Conservation (phyloP, 257 asterid genomes). For the Nicotiana knightiana region DNA sequence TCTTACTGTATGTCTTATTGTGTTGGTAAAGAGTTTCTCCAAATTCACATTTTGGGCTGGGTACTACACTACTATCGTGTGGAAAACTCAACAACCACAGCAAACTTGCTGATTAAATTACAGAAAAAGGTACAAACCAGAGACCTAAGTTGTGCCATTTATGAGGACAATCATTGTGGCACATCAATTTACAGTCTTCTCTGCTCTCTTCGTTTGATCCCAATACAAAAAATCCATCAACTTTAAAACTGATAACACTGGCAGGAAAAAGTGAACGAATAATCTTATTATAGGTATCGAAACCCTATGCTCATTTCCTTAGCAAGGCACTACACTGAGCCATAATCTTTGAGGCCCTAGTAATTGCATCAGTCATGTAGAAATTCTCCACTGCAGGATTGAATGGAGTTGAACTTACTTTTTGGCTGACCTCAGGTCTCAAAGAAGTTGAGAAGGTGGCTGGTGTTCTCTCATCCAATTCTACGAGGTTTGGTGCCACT, state of each 20-base stretch:
- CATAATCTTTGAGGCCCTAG: constrained; percentile 98
- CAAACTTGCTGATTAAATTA: constrained; percentile 18
- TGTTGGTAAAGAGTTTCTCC: neutral
- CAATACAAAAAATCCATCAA: constrained; percentile 15
- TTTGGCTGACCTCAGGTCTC: constrained; percentile 63
- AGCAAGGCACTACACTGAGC: constrained; percentile 81
- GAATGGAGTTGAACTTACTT: constrained; percentile 50
- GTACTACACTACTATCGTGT: neutral
- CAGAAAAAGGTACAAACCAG: constrained; percentile 31
- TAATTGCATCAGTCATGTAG: constrained; percentile 90
- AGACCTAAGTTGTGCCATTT: constrained; percentile 47
- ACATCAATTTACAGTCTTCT: constrained; percentile 10
- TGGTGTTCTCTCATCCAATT: constrained; percentile 70
- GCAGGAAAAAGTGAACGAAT: constrained; percentile 9
- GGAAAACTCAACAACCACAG: neutral
- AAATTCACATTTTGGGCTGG: neutral
- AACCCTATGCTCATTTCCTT: constrained; percentile 44
- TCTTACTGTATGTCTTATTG: neutral
- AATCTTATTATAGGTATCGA: constrained; percentile 36
- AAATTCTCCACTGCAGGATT: constrained; percentile 59
- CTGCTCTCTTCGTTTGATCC: neutral
- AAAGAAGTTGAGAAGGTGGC: constrained; percentile 64
- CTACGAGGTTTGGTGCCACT: constrained; percentile 86
- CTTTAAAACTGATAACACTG: constrained; percentile 12
- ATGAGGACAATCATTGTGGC: constrained; percentile 36